phyloP scores from a whole-genome alignment of 2,329 filamentous ascomycete genomes.

The Clathrospora elynae region DNA sequence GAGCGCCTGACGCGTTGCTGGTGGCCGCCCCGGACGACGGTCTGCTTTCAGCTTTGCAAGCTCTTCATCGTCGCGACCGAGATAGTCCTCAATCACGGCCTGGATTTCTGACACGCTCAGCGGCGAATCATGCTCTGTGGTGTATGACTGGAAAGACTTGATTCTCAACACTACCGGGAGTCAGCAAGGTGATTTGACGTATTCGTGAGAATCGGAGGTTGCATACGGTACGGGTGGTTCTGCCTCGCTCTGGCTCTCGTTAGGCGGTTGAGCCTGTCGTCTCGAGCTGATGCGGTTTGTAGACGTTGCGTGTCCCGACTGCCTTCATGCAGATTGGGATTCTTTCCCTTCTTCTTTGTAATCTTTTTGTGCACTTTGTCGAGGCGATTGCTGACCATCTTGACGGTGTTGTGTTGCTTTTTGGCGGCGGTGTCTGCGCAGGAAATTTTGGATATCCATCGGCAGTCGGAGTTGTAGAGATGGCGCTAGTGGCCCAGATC shows the following conservation, averaged over 20 bases:
- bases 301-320: constrained; percentile 84
- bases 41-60: constrained; percentile 67
- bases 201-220: background rate
- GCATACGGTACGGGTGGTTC: constrained; percentile 73
- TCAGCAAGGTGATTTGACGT: background rate
- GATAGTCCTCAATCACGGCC: constrained; percentile 51
- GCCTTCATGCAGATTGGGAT: constrained; percentile 80
- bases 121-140: constrained; percentile 58
- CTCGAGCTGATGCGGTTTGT: constrained; percentile 77
- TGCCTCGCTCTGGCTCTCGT: constrained; percentile 71
- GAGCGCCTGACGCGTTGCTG: constrained; percentile 76
- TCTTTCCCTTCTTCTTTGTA: constrained; percentile 78
- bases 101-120: constrained; percentile 62
- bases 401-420: constrained; percentile 12
- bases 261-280: constrained; percentile 79
- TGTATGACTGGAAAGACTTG: constrained; percentile 71
- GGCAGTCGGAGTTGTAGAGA: constrained; percentile 17
- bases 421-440: constrained; percentile 13
- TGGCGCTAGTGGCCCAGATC: constrained; percentile 18
- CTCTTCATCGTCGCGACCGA: constrained; percentile 72
- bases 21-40: constrained; percentile 77
- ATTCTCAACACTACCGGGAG: constrained; percentile 64
- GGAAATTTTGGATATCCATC: constrained; percentile 35
- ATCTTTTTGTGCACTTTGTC: constrained; percentile 89
- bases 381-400: constrained; percentile 62